Base-by-base conservation (phyloP, 2,329 filamentous ascomycete genomes). In the Berkeleyomyces basicola region DNA sequence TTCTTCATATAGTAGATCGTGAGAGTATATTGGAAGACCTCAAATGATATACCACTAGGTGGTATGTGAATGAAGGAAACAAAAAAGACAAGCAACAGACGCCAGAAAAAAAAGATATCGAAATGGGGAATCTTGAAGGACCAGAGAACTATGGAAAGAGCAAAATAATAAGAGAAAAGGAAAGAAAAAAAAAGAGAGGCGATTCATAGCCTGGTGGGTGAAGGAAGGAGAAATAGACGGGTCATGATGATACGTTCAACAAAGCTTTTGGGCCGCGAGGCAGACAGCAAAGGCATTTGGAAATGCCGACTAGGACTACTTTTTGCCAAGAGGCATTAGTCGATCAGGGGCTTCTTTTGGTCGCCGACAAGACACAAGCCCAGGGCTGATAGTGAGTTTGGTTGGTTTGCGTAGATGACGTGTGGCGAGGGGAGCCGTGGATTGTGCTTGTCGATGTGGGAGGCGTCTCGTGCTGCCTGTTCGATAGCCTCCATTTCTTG, bases 401-500 rank as follows among this genome's bases (percentile, higher is more conserved):
- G 83, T 70, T 97, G 91, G 65, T 81, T 85, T 4, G 89, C 84
- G 59, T 87, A 79, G 64, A 97, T 82, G 66, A 99, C 93, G 6
- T 82, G 85, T 66, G 86, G 84, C 0, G 93, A 91, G n/a, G 96
- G 75, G 85, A 95, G 91, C 0, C 91, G 93, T 68, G 93, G 93
- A 66, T 95, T 89, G 66, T 93, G 88, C 0, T 87, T 87, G 68
- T 92, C 90, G 65, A 97, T 86, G 66, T 88, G 84, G 14, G 88
- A 87, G 1, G 93, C 92, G 68, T 97, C 92, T 73, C 91, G 92
- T 51, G 93, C 93, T 0, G 93, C 88, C 74, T 96, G 90, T 71
- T 96, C 91, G 66, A 99, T 97, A 44, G 91, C 91, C 69, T 96
- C 91, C 90, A 99, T 96, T 75, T 97, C 93, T 71, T 96, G 91